These are phyloP conservation scores for Letharia columbiana DNA, from an alignment of 495 filamentous ascomycete genomes.

Conservation along the genomic window DNA sequence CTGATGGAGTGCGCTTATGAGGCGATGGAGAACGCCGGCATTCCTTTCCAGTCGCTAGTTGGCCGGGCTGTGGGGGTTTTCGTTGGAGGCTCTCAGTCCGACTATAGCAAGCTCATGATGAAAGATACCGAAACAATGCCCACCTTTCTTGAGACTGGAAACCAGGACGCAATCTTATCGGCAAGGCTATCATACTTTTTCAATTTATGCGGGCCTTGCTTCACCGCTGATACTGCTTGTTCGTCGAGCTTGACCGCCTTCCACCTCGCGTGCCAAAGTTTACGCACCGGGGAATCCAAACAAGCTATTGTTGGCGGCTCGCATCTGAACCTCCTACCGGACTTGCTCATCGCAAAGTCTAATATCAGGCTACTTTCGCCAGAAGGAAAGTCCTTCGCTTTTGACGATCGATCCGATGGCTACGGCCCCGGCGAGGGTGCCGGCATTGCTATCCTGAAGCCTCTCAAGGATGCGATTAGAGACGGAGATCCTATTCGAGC, in stretches of 20 bases:
- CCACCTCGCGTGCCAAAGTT: constrained; percentile 22
- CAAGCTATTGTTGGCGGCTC: constrained; percentile 42
- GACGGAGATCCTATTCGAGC: constrained; percentile 39
- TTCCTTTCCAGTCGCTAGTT: neutral
- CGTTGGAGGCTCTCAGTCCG: neutral
- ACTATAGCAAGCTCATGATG: neutral
- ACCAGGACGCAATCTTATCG: constrained; percentile 15
- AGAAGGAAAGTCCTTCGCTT: constrained; percentile 29
- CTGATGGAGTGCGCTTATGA: constrained; percentile 48
- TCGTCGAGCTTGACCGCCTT: constrained; percentile 14
- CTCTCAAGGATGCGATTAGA: constrained; percentile 35
- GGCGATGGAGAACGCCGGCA: constrained; percentile 42
- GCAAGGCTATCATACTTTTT: constrained; percentile 31
- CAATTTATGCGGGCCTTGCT: constrained; percentile 28
- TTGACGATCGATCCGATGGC: constrained; percentile 32
- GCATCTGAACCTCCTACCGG: constrained; percentile 8
- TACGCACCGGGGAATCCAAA: constrained; percentile 24
- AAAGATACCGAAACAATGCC: constrained; percentile 6
- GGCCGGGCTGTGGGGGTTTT: constrained; percentile 3
- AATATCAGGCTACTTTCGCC: constrained; percentile 30
- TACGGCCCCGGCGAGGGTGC: constrained; percentile 40
- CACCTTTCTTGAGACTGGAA: neutral
- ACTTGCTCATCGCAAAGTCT: neutral
- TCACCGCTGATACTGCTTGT: constrained; percentile 30
- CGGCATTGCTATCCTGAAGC: constrained; percentile 51